phyloP scores from a whole-genome alignment of 148 eudicot genomes.

The Vaccinium corymbosum region DNA sequence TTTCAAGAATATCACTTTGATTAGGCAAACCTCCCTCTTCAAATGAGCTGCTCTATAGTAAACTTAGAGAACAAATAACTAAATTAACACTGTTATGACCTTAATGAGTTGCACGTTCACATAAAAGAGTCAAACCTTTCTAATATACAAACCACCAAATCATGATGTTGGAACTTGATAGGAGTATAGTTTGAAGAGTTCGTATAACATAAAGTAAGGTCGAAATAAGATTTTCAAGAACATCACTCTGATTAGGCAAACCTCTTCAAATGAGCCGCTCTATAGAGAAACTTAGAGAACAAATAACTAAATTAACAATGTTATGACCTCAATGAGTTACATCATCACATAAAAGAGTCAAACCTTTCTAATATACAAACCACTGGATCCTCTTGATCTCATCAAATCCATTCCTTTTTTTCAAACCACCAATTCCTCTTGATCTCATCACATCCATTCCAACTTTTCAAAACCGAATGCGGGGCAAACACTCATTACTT shows the following conservation, averaged over 20 bases:
- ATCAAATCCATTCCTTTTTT: conserved; percentile 11
- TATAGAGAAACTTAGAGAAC: not conserved
- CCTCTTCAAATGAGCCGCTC: not conserved
- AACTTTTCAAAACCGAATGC: not conserved
- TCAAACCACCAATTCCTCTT: conserved; percentile 13
- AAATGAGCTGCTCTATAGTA: not conserved
- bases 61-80: not conserved
- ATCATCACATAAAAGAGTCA: conserved; percentile 3
- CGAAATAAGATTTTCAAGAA: no score
- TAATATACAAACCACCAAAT: conserved; percentile 21
- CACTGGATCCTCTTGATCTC: conserved; percentile 18
- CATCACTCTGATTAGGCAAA: no score
- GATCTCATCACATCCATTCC: conserved; percentile 14
- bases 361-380: conserved; percentile 13
- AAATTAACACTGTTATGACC: not conserved
- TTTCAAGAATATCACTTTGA: no score
- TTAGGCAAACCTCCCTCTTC: no score
- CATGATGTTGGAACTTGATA: not conserved
- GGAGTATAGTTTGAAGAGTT: no score
- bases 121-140: conserved; percentile 1
- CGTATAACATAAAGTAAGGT: no score
- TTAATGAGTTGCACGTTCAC: conserved; percentile 5
- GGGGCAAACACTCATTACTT: not conserved
- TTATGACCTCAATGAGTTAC: conserved; percentile 1
- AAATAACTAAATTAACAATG: not conserved